These are phyloP conservation scores for Parathielavia appendiculata DNA, from an alignment of 495 filamentous ascomycete species.

Conservation along the genomic window DNA sequence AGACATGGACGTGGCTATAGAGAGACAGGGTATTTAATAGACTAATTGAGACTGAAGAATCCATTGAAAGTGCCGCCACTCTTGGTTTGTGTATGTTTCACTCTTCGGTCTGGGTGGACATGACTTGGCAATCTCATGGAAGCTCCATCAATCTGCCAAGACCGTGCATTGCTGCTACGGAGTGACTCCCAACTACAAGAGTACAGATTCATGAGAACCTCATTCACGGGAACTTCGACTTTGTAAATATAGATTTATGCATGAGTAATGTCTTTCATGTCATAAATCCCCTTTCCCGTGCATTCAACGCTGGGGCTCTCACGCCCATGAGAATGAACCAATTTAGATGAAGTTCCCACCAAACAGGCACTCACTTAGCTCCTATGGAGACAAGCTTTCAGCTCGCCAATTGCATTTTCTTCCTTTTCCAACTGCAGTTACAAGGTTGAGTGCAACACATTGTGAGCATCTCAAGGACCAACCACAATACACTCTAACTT, in stretches of 20 bases:
- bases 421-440: background rate
- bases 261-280: background rate
- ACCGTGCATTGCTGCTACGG: conserved; percentile 22
- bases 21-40: conserved; percentile 10
- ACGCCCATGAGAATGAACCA: background rate
- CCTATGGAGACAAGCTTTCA: background rate
- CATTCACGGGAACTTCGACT: background rate
- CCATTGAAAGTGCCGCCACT: background rate
- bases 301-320: background rate
- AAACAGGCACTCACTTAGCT: conserved; percentile 5
- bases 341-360: background rate
- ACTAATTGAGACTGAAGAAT: conserved; percentile 1
- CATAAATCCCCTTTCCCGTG: background rate
- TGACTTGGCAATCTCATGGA: background rate
- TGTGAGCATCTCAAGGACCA: background rate
- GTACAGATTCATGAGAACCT: background rate
- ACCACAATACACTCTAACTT: background rate
- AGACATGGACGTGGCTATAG: background rate
- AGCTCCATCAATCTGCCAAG: background rate
- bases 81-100: background rate
- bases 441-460: background rate
- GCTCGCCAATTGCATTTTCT: conserved; percentile 6
- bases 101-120: background rate
- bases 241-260: background rate
- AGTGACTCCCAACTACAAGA: conserved; percentile 18